These are phyloP conservation scores for Schwanniomyces polymorphus DNA, from an alignment of 805 yeast genomes.

Conservation along the genomic window DNA sequence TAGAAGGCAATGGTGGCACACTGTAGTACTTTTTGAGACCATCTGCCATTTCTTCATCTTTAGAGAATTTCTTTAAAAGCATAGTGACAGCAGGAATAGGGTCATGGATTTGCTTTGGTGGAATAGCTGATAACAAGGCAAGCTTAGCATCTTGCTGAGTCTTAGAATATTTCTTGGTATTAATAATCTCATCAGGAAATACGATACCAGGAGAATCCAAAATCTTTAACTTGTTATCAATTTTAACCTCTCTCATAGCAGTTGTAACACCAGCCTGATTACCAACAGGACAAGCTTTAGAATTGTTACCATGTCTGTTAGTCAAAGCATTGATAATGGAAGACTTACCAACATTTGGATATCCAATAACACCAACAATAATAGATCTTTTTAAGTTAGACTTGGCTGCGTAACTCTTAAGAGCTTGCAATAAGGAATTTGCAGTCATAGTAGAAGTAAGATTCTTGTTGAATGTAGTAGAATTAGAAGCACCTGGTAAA, in stretches of 20 bases:
- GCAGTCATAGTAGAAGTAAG: conserved; percentile 74
- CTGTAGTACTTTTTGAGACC: conserved; percentile 71
- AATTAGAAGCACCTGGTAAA: conserved; percentile 69
- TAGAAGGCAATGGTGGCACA: conserved; percentile 76
- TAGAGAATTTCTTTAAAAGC: conserved; percentile 72
- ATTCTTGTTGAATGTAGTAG: conserved; percentile 69
- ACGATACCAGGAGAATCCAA: conserved; percentile 98
- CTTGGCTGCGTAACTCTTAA: conserved; percentile 82
- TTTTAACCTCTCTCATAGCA: conserved; percentile 83
- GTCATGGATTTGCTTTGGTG: conserved; percentile 81
- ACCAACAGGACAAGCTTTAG: conserved; percentile 91
- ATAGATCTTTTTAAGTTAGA: conserved; percentile 85
- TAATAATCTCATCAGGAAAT: conserved; percentile 66
- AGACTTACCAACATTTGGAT: conserved; percentile 91
- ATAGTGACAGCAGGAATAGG: conserved; percentile 80
- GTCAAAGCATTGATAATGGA: conserved; percentile 89
- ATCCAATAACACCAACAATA: conserved; percentile 93
- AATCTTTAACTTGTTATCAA: conserved; percentile 84
- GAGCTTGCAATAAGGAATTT: conserved; percentile 68
- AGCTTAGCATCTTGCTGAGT: conserved; percentile 83
- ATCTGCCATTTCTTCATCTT: conserved; percentile 74
- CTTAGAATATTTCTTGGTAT: conserved; percentile 46
- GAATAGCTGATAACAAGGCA: conserved; percentile 83
- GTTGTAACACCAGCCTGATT: conserved; percentile 98
- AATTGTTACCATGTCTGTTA: conserved; percentile 70